Evolutionary conservation across 208 protist species (phyloP), one percentile per base, ranked within the genome.

Genomic region (Tritrichomonas foetus): DNA sequence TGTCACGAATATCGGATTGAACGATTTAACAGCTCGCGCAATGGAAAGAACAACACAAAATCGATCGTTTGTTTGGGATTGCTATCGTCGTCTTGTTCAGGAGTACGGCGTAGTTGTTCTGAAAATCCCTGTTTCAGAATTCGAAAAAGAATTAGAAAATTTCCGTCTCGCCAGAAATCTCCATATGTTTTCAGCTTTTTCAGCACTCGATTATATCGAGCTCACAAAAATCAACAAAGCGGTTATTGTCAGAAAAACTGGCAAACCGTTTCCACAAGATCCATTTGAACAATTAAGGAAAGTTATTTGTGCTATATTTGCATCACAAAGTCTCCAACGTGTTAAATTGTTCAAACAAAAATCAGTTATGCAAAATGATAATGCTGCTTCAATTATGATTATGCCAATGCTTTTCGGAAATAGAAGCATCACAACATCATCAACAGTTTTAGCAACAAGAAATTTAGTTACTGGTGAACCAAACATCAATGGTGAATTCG

Each of bases 211-310:
- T 57, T 89, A 49, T 16, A 89, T 89, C 8, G 16, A 89, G 3
- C 30, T 89, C 2, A 57, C 41, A 16, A 53, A 22, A 33, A 20
- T 89, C 30, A 44, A 89, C 16, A 89, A 89, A 39, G 33, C 78
- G 39, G n/a, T 89, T 14, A n/a, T 89, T 57, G 78, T 89, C 27
- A 13, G n/a, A 2, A 53, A 89, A 53, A 57, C 78, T 33, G 47
- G 47, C 33, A 89, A 89, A 89, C 44, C 78, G 57, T 53, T 89
- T 89, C 78, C 78, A 57, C 78, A 89, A 89, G 78, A 89, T 89
- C 78, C 78, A n/a, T 89, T 89, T 16, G 78, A 89, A 39, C 78
- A 89, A 50, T 50, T 89, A 33, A 55, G 16, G 16, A 25, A 89
- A 53, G 33, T 47, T 39, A 30, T 89, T 22, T 47, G 27, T 1